Percentiles rank a stretch among this genome's conserved stretches.
These are phyloP conservation scores for Trichophyton rubrum DNA, from an alignment of 2,329 filamentous ascomycete species.

Conservation along the genomic window DNA sequence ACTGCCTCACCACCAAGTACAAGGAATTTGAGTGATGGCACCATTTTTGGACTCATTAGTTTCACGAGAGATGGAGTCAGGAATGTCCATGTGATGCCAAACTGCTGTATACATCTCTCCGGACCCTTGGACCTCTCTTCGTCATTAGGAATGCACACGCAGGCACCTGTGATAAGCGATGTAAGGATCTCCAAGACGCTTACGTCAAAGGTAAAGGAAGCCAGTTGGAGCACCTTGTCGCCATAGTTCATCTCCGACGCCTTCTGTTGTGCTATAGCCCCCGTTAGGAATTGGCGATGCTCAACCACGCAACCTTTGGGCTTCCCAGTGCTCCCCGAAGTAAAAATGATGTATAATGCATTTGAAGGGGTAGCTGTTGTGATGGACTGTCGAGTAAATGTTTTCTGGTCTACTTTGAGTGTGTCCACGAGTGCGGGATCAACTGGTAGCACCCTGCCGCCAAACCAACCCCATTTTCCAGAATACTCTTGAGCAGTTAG, in stretches of 20 bases:
- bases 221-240: conserved; percentile 25
- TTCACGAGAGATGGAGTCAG: conserved; percentile 45
- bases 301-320: conserved; percentile 46
- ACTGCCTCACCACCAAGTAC: conserved; percentile 25
- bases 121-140: conserved; percentile 34
- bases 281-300: conserved; percentile 36
- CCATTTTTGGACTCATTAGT: conserved; percentile 23
- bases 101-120: conserved; percentile 32
- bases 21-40: conserved; percentile 26
- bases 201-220: conserved; percentile 32
- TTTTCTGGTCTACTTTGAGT: conserved; percentile 4
- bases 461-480: conserved; percentile 10
- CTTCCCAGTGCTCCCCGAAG: conserved; percentile 9
- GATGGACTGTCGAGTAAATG: neutral
- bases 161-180: conserved; percentile 27
- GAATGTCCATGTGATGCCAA: conserved; percentile 39
- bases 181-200: conserved; percentile 25
- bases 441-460: neutral
- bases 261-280: conserved; percentile 19
- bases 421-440: neutral
- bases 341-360: conserved; percentile 22
- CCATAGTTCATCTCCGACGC: conserved; percentile 24
- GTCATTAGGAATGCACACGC: conserved; percentile 32
- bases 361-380: conserved; percentile 8
- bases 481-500: conserved; percentile 22